Conservation (phyloP, 2,329 filamentous ascomycete species). For the Didymella segeticola region DNA sequence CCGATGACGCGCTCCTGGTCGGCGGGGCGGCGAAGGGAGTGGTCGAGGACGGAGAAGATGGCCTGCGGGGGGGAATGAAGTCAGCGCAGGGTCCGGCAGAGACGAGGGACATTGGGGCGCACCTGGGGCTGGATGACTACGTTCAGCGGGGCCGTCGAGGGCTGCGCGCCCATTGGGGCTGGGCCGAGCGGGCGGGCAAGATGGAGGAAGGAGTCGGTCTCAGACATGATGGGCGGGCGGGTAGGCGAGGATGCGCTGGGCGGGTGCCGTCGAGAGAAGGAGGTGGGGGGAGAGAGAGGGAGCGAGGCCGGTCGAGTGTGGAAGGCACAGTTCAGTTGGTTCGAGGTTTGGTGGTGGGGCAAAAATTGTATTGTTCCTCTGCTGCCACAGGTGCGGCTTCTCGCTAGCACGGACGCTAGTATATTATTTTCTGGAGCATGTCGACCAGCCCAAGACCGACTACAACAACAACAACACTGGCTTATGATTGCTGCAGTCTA, state of each 20-base stretch:
- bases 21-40: constrained; percentile 88
- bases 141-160: constrained; percentile 87
- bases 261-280: constrained; percentile 14
- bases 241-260: constrained; percentile 19
- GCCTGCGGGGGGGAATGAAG: constrained; percentile 60
- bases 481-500: not conserved
- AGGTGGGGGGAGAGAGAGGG: constrained; percentile 21
- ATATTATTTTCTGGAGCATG: constrained; percentile 22
- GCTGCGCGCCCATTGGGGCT: constrained; percentile 77
- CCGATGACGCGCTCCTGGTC: constrained; percentile 97
- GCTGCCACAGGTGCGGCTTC: constrained; percentile 18
- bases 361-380: constrained; percentile 21
- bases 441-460: too few species aligned
- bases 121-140: constrained; percentile 97
- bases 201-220: constrained; percentile 88
- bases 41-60: constrained; percentile 76
- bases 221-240: constrained; percentile 74
- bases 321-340: too few species aligned
- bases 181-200: constrained; percentile 91
- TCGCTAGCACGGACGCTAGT: constrained; percentile 21
- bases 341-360: constrained; percentile 20
- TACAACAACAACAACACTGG: not conserved
- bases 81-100: constrained; percentile 16
- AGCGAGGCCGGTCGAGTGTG: too few species aligned
- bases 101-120: too few species aligned